Evolutionary conservation across 306 rosid species (phyloP).

Genomic region (Medicago truncatula): MtrunA17r5.0-ANR NC_053045.1:54372501-54373000

Average conservation of each 20-base stretch:
- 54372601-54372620: background rate
- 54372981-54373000: background rate
- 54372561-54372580: constrained; percentile 15
- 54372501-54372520: constrained; percentile 2
- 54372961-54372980: background rate
- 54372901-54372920: constrained; percentile 7
- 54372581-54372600: background rate
- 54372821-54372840: background rate
- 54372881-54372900: background rate
- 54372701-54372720: background rate
- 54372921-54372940: constrained; percentile 4
- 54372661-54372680: constrained; percentile 8
- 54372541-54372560: constrained; percentile 26
- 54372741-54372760: background rate
- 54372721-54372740: background rate
- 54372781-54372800: background rate
- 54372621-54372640: background rate
- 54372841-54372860: background rate
- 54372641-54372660: background rate
- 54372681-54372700: constrained; percentile 19
- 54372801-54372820: background rate
- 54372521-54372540: constrained; percentile 12
- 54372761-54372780: constrained; percentile 3
- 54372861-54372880: background rate
- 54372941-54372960: background rate